Evolutionary conservation across 306 rosid genomes (phyloP).

Genomic region (Citrullus mucosospermus): DNA sequence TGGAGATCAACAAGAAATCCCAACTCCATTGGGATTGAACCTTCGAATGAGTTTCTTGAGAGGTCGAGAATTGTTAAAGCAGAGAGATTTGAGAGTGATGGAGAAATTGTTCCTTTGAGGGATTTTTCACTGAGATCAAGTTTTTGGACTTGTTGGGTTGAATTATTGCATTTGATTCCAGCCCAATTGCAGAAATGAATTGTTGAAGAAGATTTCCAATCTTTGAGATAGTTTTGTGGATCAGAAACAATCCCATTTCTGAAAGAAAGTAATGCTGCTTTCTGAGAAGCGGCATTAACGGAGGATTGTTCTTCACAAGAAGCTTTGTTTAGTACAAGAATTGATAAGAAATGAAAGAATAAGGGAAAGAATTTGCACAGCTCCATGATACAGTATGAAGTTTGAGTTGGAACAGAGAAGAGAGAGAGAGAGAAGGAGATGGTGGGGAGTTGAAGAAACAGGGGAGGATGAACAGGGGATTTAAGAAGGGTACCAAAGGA

Average conservation of each 20-base stretch:
- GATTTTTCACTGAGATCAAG: constrained; percentile 62
- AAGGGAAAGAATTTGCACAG: constrained; percentile 18
- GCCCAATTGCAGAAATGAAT: constrained; percentile 62
- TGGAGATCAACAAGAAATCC: constrained; percentile 42
- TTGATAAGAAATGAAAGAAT: constrained; percentile 12
- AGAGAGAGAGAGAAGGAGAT: constrained; percentile 6
- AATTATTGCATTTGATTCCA: constrained; percentile 63
- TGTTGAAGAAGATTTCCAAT: constrained; percentile 30
- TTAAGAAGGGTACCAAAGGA: not conserved
- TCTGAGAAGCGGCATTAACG: constrained; percentile 5
- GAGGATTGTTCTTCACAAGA: constrained; percentile 7
- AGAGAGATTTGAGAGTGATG: constrained; percentile 56
- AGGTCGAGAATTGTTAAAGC: constrained; percentile 62
- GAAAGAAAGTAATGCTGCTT: constrained; percentile 56
- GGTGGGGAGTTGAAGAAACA: not conserved
- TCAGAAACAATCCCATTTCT: constrained; percentile 55
- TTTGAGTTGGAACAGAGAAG: not conserved
- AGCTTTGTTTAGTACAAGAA: constrained; percentile 15
- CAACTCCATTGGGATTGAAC: constrained; percentile 55
- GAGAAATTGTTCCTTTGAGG: constrained; percentile 55
- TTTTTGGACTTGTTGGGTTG: constrained; percentile 42
- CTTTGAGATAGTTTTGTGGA: constrained; percentile 34
- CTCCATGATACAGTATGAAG: constrained; percentile 17
- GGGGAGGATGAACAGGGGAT: not conserved
- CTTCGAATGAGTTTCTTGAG: constrained; percentile 55